Evolutionary conservation across 768 basidiomycete genomes (phyloP), one percentile per base, ranked within the genome.

Genomic region (Pleurotus platypus): DNA sequence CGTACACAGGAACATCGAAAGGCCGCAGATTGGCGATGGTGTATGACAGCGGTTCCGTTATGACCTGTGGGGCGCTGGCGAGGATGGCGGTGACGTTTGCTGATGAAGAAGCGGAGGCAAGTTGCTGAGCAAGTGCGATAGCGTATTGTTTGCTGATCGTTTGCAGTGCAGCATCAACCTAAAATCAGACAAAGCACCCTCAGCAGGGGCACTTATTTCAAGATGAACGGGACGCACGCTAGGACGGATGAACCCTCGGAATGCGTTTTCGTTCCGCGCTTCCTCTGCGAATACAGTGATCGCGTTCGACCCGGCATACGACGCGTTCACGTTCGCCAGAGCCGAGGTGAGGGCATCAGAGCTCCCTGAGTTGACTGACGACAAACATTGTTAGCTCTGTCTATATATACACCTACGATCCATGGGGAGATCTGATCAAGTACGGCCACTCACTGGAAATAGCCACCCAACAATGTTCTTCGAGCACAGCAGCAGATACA

Each of bases 231-330:
- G 7, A 59, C 70, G 38, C 45, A 74, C 70, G 13, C 75, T 68
- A 13, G 67, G 64, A 11, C 61, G 63, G 42, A 76, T 68, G 13
- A 78, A 43, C 42, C 46, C 83, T 67, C 64, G 87, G 86, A 74
- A 87, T 15, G 75, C 78, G 58, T 80, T 82, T 60, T 85, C 85
- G 48, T 79, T 86, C 26, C 85, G 73, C 18, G 80, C 85, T 59
- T 78, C 75, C 0, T 70, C 72, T 0, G 66, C 72, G 58, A 76
- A 79, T 12, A 76, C 75, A 0, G 78, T 84, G 1, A 87, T 71
- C 1, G 81, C 82, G 20, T 63, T 61, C 2, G 78, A 70, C 1
- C 79, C 78, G 56, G 81, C 72, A 55, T 85, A 85, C 0, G 74
- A 60, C 2, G 70, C 58, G 60, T 86, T 72, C 0, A 72, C 74